A percentile compares a stretch with the other conserved stretches of the same genome.
Evolutionary conservation across 2,329 filamentous ascomycete genomes (phyloP).

Genomic region (Emmonsia crescens): DNA sequence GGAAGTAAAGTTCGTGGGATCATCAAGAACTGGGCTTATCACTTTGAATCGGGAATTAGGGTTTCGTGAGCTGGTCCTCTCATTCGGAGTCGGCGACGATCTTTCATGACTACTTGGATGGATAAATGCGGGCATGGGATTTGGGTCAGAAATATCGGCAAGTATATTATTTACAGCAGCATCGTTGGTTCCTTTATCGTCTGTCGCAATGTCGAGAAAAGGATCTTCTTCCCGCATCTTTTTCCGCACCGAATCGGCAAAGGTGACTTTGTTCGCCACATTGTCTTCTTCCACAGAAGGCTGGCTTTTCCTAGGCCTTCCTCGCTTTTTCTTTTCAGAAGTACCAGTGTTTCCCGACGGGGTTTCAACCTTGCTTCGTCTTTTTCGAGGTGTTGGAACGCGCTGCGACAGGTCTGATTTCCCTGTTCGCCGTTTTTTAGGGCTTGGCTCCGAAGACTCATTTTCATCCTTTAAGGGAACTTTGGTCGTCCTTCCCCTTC

Average conservation of each 20-base stretch:
- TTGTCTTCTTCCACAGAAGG: slow-evolving; percentile 12
- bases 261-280: slow-evolving; percentile 1
- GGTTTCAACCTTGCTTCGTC: slow-evolving; percentile 8
- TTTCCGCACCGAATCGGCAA: slow-evolving; percentile 9
- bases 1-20: slow-evolving; percentile 20
- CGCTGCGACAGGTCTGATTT: slow-evolving; percentile 28
- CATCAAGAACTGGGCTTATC: background rate
- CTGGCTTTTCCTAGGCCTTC: slow-evolving; percentile 29
- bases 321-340: slow-evolving; percentile 26
- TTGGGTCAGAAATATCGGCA: background rate
- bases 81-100: background rate
- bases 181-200: slow-evolving; percentile 18
- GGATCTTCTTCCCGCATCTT: slow-evolving; percentile 17
- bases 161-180: background rate
- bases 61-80: background rate
- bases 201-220: slow-evolving; percentile 22
- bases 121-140: background rate
- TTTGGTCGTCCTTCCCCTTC: slow-evolving; percentile 27
- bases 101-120: background rate
- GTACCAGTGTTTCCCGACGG: slow-evolving; percentile 21
- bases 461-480: slow-evolving; percentile 32
- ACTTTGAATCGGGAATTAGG: background rate
- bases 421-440: slow-evolving; percentile 31
- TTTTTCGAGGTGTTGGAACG: slow-evolving; percentile 28
- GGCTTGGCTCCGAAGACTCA: slow-evolving; percentile 24